Conservation (phyloP, 2,329 filamentous ascomycete genomes). For the Botryotinia convoluta region DNA sequence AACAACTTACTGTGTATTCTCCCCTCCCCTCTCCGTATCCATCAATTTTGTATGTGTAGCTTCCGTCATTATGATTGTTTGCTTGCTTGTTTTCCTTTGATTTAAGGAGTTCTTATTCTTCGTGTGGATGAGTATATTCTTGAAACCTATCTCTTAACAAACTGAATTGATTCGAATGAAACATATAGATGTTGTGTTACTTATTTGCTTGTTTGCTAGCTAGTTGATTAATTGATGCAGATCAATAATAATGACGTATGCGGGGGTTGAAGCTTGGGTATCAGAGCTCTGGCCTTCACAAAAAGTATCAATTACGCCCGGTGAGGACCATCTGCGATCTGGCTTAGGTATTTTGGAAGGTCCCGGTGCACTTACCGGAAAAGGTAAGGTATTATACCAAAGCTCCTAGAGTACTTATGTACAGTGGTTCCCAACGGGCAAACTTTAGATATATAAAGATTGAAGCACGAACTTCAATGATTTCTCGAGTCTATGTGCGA, state of each 20-base stretch:
- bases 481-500: not conserved
- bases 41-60: slow-evolving; percentile 46
- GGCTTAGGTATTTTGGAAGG: not conserved
- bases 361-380: not conserved
- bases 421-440: not conserved
- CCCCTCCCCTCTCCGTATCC: slow-evolving; percentile 58
- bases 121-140: not conserved
- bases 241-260: slow-evolving; percentile 10
- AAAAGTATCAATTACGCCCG: not conserved
- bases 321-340: not conserved
- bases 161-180: not conserved
- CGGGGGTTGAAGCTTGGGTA: not conserved
- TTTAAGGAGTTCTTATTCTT: not conserved
- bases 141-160: not conserved
- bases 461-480: not conserved
- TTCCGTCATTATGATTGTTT: slow-evolving; percentile 22
- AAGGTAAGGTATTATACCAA: not conserved
- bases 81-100: not conserved
- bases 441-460: not conserved
- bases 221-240: not conserved
- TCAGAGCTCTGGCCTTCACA: not conserved
- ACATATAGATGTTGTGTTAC: not conserved
- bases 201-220: not conserved
- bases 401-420: not conserved
- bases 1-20: slow-evolving; percentile 52